A percentile compares a stretch with the other conserved stretches of the same genome.
Evolutionary conservation across 2,329 filamentous ascomycete species (phyloP).

Genomic region (Parafenestella ontariensis): DNA sequence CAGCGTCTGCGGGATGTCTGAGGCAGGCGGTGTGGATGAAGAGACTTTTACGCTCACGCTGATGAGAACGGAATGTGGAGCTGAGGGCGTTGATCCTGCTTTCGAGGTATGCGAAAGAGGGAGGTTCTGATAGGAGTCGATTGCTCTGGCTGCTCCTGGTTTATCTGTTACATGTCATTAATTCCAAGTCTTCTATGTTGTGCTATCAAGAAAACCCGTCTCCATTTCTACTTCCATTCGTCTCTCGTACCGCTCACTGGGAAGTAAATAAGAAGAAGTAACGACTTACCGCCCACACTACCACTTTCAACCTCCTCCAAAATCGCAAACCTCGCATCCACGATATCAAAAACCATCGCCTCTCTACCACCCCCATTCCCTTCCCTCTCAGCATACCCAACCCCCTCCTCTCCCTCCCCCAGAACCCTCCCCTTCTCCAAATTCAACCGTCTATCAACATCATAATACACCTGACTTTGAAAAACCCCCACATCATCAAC

Average conservation of each 20-base stretch:
- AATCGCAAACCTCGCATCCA: constrained; percentile 20
- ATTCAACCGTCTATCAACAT: constrained; percentile 12
- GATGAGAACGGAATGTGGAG: background rate
- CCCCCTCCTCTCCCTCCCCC: constrained; percentile 5
- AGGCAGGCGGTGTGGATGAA: background rate
- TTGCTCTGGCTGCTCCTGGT: background rate
- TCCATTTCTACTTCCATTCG: too few species aligned
- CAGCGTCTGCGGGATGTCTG: background rate
- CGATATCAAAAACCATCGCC: constrained; percentile 25
- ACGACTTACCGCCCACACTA: background rate
- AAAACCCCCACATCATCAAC: constrained; percentile 4
- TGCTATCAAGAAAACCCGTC: too few species aligned
- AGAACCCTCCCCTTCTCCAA: constrained; percentile 20
- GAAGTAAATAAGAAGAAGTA: too few species aligned
- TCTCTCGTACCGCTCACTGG: too few species aligned
- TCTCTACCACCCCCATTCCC: too few species aligned
- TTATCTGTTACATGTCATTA: background rate
- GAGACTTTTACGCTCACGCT: background rate
- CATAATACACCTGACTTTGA: constrained; percentile 10
- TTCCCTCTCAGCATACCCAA: constrained; percentile 3
- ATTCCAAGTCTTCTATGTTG: background rate
- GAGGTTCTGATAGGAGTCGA: constrained; percentile 2
- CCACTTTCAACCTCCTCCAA: constrained; percentile 5
- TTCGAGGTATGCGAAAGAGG: background rate
- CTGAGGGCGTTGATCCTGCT: background rate